These are phyloP conservation scores for Ceratocystis albifundus DNA, from an alignment of 2,329 filamentous ascomycete species.

Conservation along the genomic window DNA sequence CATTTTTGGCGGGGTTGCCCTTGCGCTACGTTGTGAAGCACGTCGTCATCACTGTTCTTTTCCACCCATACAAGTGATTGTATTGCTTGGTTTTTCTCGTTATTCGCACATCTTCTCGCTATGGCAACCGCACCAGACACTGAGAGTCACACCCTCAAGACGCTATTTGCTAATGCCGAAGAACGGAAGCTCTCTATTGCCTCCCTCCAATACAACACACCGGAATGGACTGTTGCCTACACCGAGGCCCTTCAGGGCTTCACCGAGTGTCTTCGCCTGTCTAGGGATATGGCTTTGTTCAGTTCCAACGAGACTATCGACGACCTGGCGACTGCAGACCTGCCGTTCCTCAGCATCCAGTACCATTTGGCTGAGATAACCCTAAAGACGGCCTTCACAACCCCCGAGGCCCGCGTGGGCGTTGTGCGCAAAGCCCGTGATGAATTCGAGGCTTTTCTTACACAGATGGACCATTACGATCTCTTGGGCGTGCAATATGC, in stretches of 20 bases:
- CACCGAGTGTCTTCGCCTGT: conserved; percentile 57
- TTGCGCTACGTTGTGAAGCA: neutral
- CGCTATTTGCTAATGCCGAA: conserved; percentile 42
- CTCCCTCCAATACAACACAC: conserved; percentile 49
- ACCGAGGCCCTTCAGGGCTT: conserved; percentile 57
- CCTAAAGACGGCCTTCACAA: conserved; percentile 49
- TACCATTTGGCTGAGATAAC: conserved; percentile 71
- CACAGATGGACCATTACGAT: conserved; percentile 65
- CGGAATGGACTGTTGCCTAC: conserved; percentile 57
- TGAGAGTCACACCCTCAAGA: conserved; percentile 40
- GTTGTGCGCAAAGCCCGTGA: conserved; percentile 53
- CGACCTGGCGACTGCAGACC: conserved; percentile 70
- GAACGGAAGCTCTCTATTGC: conserved; percentile 47
- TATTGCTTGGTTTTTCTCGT: neutral
- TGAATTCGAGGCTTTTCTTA: conserved; percentile 68
- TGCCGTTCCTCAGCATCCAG: conserved; percentile 73
- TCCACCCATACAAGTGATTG: neutral
- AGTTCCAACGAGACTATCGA: conserved; percentile 82
- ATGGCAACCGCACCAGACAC: conserved; percentile 27
- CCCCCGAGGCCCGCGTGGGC: conserved; percentile 45
- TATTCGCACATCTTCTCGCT: neutral
- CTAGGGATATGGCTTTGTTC: conserved; percentile 66
- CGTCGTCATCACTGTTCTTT: neutral
- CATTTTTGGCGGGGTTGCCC: conserved; percentile 19
- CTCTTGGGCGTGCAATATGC: conserved; percentile 54